A percentile compares a stretch with the other conserved stretches of the same genome.
Conservation (phyloP, 148 eudicot genomes). For the Vaccinium macrocarpon region DNA sequence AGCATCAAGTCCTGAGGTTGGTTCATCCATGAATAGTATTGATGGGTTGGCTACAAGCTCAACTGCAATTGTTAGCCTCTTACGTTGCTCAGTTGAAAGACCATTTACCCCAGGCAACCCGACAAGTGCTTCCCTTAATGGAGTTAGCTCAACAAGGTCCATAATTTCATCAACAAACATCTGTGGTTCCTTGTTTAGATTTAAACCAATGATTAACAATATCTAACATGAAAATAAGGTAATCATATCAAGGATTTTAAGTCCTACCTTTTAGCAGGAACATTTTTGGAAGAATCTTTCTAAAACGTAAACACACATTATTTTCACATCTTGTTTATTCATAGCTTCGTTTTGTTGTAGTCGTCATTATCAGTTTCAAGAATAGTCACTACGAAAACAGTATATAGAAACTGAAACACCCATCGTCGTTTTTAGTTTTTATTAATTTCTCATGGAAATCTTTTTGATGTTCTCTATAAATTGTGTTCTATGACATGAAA, state of each 20-base stretch:
- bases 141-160: conserved; percentile 66
- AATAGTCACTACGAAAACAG: neutral
- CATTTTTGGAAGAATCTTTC: neutral
- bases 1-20: conserved; percentile 71
- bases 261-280: neutral
- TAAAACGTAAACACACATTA: too few species aligned
- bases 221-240: neutral
- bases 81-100: conserved; percentile 72
- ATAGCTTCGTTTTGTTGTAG: neutral
- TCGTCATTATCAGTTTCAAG: neutral
- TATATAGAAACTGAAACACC: neutral
- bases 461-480: neutral
- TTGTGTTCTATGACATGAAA: neutral
- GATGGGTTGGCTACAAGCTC: conserved; percentile 79
- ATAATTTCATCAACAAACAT: conserved; percentile 71
- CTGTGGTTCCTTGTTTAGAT: conserved; percentile 28
- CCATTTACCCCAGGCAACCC: conserved; percentile 49
- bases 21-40: conserved; percentile 68
- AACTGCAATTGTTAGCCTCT: conserved; percentile 65
- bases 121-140: conserved; percentile 35
- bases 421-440: neutral
- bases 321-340: neutral
- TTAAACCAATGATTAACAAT: neutral
- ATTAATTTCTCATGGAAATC: neutral
- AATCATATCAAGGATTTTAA: neutral